A percentile compares a stretch with the other conserved stretches of the same genome.
These are phyloP conservation scores for Teratosphaeria gauchensis DNA, from an alignment of 2,329 filamentous ascomycete species.

Conservation along the genomic window DNA sequence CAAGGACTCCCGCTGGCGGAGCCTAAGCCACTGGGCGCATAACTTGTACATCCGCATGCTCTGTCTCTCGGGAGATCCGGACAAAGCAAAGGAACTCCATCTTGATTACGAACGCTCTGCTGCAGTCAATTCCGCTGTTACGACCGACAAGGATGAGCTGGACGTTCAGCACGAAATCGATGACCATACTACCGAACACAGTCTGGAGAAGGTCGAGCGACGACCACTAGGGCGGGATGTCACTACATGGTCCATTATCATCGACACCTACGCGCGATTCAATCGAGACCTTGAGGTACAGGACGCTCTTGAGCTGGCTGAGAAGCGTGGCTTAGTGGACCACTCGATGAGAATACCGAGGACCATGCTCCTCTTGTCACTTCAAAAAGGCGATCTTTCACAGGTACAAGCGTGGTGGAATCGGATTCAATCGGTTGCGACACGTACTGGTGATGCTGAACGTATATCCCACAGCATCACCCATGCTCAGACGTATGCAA, in stretches of 20 bases:
- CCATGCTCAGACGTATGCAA: neutral
- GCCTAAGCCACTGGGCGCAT: neutral
- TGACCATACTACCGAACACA: neutral
- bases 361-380: neutral
- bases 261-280: neutral
- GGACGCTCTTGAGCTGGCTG: neutral
- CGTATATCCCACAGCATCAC: too few relatives aligned
- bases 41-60: neutral
- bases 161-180: neutral
- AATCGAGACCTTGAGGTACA: neutral
- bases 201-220: neutral
- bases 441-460: neutral
- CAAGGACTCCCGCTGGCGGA: neutral
- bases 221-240: neutral
- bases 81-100: neutral
- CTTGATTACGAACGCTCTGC: neutral
- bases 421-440: neutral
- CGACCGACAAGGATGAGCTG: neutral
- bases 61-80: neutral
- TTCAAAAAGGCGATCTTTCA: neutral
- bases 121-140: neutral
- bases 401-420: neutral
- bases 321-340: neutral
- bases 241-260: neutral
- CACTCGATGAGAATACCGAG: neutral